Evolutionary conservation across 2,329 filamentous ascomycete species (phyloP).

Genomic region (Claviceps spartinae): DNA sequence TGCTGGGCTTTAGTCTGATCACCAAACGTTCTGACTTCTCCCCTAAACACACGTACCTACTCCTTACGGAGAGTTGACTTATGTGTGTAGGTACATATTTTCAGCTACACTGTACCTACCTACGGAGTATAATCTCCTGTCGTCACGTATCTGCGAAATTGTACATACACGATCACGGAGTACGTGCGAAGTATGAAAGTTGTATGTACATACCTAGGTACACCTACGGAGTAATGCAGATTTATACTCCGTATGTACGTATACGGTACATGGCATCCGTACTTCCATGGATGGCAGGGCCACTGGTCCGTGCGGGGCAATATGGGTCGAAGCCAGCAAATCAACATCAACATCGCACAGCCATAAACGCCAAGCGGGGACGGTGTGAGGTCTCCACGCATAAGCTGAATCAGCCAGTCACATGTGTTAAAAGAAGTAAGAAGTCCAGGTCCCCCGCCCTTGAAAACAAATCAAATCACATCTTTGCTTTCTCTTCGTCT

Average conservation of each 20-base stretch:
- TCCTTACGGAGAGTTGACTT: too few relatives aligned
- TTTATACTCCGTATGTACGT: too few relatives aligned
- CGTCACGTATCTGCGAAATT: background rate
- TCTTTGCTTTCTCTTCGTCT: slow-evolving; percentile 32
- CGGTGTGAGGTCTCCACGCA: slow-evolving; percentile 18
- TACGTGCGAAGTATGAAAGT: too few relatives aligned
- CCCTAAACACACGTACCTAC: too few relatives aligned
- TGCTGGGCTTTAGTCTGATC: background rate
- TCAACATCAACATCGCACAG: slow-evolving; percentile 13
- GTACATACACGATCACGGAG: too few relatives aligned
- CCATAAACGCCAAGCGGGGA: slow-evolving; percentile 11
- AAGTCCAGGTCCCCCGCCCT: slow-evolving; percentile 25
- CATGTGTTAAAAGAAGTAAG: slow-evolving; percentile 28
- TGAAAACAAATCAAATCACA: slow-evolving; percentile 32
- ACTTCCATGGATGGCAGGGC: background rate
- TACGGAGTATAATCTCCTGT: background rate
- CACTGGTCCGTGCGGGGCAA: slow-evolving; percentile 15
- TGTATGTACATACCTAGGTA: too few relatives aligned
- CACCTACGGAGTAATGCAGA: too few relatives aligned
- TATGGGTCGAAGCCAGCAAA: slow-evolving; percentile 15
- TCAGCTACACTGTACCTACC: too few relatives aligned
- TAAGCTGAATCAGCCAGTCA: slow-evolving; percentile 38
- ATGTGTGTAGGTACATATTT: too few relatives aligned
- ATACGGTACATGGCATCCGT: too few relatives aligned
- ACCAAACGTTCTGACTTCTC: too few relatives aligned